These are phyloP conservation scores for Plantago coronopus DNA, from an alignment of 305 asterid species.

Conservation along the genomic window DNA sequence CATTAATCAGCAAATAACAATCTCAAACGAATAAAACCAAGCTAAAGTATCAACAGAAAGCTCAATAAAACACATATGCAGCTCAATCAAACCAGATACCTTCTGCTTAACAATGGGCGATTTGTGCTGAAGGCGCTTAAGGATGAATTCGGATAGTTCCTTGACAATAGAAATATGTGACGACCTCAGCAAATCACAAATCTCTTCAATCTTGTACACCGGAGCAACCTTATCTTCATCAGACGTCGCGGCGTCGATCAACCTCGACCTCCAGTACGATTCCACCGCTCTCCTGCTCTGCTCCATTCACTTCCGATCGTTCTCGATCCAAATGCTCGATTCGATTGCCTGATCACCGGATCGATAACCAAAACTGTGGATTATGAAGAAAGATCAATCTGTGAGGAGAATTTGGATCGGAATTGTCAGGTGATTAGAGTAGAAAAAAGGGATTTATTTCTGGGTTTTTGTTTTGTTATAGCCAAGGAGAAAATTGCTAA, in stretches of 20 bases:
- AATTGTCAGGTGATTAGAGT: too few species aligned
- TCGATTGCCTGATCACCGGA: constrained; percentile 19
- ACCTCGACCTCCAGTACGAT: constrained; percentile 89
- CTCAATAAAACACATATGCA: not conserved
- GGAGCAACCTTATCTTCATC: constrained; percentile 97
- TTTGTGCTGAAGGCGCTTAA: constrained; percentile 92
- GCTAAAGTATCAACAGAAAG: not conserved
- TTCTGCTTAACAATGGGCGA: constrained; percentile 87
- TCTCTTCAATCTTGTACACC: constrained; percentile 91
- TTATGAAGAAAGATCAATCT: too few species aligned
- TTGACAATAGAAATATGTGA: constrained; percentile 79
- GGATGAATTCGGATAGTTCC: constrained; percentile 81
- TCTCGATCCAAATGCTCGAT: constrained; percentile 16
- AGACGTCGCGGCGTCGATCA: constrained; percentile 84
- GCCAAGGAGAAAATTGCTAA: too few species aligned
- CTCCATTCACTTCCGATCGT: constrained; percentile 51
- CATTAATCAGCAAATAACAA: constrained; percentile 1
- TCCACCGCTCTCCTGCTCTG: constrained; percentile 98
- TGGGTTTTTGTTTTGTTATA: too few species aligned
- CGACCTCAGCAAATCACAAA: constrained; percentile 78
- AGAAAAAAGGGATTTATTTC: too few species aligned
- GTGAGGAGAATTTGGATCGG: too few species aligned
- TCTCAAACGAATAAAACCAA: not conserved
- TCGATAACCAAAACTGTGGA: constrained; percentile 11
- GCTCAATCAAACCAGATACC: constrained; percentile 26